Percentiles rank a stretch among this genome's conserved stretches.
Evolutionary conservation across 805 yeast genomes (phyloP).

Genomic region (Cyberlindnera misumaiensis): DNA sequence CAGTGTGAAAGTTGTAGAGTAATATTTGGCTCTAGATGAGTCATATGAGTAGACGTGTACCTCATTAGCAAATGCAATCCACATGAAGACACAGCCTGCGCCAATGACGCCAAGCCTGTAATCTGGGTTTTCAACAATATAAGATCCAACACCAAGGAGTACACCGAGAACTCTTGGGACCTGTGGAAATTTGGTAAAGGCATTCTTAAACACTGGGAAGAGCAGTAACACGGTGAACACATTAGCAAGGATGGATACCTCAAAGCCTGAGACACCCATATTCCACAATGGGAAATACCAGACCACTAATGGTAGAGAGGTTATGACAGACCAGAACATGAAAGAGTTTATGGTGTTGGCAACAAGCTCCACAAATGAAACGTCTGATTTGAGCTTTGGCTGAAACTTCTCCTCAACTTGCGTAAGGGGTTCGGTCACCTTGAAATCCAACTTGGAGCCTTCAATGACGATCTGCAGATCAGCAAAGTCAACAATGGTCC

Average conservation of each 20-base stretch:
- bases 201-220: constrained; percentile 35
- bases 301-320: constrained; percentile 77
- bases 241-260: constrained; percentile 55
- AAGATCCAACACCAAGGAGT: constrained; percentile 70
- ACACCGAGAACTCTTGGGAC: constrained; percentile 49
- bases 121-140: constrained; percentile 60
- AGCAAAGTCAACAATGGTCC: constrained; percentile 65
- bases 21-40: constrained; percentile 17
- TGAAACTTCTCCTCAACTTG: constrained; percentile 7
- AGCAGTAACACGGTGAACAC: constrained; percentile 52
- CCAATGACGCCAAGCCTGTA: constrained; percentile 58
- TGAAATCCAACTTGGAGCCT: constrained; percentile 15
- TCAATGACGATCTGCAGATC: constrained; percentile 42
- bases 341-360: constrained; percentile 56
- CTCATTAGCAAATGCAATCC: constrained; percentile 43
- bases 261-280: constrained; percentile 96
- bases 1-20: constrained; percentile 49
- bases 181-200: constrained; percentile 41
- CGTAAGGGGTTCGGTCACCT: constrained; percentile 2
- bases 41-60: constrained; percentile 22
- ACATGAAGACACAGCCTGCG: constrained; percentile 58
- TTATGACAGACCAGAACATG: constrained; percentile 77
- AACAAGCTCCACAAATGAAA: constrained; percentile 31
- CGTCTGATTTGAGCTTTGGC: constrained; percentile 13
- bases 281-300: constrained; percentile 99